Conservation (phyloP, 2,329 filamentous ascomycete species). For the Hymenoscyphus fraxineus region DNA sequence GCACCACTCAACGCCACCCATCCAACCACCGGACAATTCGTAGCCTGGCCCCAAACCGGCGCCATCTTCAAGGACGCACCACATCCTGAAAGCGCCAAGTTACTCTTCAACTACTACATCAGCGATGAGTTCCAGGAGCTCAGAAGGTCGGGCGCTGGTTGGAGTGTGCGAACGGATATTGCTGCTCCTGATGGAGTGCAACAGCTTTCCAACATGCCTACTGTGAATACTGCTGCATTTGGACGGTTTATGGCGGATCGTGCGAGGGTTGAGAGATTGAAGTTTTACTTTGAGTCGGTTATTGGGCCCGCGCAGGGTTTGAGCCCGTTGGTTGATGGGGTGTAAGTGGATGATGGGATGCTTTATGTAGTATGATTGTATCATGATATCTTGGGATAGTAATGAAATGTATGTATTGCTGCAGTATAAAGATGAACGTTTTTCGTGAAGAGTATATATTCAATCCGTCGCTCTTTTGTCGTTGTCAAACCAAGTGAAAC, state of each 20-base stretch:
- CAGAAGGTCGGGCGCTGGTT: constrained; percentile 25
- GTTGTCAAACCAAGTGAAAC: too few relatives aligned
- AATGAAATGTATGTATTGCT: too few relatives aligned
- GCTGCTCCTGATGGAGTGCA: constrained; percentile 28
- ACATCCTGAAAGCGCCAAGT: constrained; percentile 48
- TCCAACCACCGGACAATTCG: constrained; percentile 38
- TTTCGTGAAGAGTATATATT: too few relatives aligned
- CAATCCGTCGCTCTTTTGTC: too few relatives aligned
- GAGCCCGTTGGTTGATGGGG: constrained; percentile 36
- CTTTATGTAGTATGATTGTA: too few relatives aligned
- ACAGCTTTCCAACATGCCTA: constrained; percentile 31
- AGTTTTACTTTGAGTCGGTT: constrained; percentile 38
- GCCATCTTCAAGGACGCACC: constrained; percentile 48
- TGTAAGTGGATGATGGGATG: background rate
- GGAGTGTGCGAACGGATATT: constrained; percentile 35
- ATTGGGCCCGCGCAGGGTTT: constrained; percentile 39
- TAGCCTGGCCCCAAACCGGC: constrained; percentile 46
- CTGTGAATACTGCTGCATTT: constrained; percentile 36
- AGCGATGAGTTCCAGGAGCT: constrained; percentile 39
- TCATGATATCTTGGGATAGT: too few relatives aligned
- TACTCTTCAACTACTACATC: constrained; percentile 46
- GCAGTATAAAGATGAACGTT: too few relatives aligned
- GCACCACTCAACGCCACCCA: background rate
- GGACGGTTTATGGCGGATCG: constrained; percentile 38
- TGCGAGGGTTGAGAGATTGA: constrained; percentile 36